Evolutionary conservation across 805 yeast species (phyloP).

Genomic region (Wickerhamiella kurtzmanii): DNA sequence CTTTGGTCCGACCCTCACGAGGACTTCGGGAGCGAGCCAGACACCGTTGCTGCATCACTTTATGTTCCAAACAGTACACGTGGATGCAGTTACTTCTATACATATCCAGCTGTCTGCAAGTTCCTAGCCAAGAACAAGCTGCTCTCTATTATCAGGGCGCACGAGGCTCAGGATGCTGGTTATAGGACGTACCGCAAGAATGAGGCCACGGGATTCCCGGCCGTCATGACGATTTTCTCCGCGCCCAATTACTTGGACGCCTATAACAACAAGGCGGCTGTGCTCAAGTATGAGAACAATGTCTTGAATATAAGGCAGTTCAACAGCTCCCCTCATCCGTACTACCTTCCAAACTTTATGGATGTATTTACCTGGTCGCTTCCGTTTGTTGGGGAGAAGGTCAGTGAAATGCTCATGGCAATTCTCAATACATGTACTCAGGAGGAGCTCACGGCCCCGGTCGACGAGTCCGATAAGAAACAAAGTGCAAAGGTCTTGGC

Average conservation of each 20-base stretch:
- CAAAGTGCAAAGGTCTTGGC: conserved; percentile 15
- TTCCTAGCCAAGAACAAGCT: conserved; percentile 68
- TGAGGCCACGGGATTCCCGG: conserved; percentile 73
- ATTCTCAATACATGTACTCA: conserved; percentile 89
- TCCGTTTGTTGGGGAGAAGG: conserved; percentile 94
- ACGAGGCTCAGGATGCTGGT: conserved; percentile 96
- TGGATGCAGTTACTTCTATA: conserved; percentile 85
- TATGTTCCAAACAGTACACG: conserved; percentile 61
- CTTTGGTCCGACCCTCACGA: conserved; percentile 96
- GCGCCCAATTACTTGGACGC: conserved; percentile 92
- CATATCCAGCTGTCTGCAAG: conserved; percentile 67
- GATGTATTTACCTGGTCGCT: conserved; percentile 95
- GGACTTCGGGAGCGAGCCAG: conserved; percentile 54
- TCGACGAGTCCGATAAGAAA: conserved; percentile 1
- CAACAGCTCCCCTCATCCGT: conserved; percentile 86
- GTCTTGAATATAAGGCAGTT: conserved; percentile 94
- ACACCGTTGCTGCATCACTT: conserved; percentile 22
- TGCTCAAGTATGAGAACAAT: conserved; percentile 76
- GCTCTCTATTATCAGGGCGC: conserved; percentile 82
- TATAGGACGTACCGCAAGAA: conserved; percentile 88
- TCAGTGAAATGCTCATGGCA: conserved; percentile 82
- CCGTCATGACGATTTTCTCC: conserved; percentile 77
- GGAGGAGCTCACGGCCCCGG: conserved; percentile 56
- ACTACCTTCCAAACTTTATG: conserved; percentile 93
- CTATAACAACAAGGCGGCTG: conserved; percentile 91